Evolutionary conservation across 1,284 basidiomycete species (phyloP), one percentile per base, ranked within the genome.

Genomic region (Tilletia indica): DNA sequence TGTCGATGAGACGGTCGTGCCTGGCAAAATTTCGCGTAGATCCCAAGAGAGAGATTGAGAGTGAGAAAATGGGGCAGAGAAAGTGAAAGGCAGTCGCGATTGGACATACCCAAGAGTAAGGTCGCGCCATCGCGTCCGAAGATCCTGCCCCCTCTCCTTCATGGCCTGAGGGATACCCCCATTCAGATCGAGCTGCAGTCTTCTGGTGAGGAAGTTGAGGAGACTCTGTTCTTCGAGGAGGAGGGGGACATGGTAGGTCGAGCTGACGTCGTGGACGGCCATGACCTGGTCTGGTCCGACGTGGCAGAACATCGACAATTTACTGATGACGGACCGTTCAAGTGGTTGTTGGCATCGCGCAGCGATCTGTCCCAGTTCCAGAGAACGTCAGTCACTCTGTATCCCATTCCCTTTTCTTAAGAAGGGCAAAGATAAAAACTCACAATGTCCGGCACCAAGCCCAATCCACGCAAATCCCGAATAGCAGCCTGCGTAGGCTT

Each of bases 271-370:
- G 85, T 98, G 96, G 14, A 99, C 93, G 71, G 94, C 96, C 71
- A 99, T 88, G 54, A 99, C 97, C 85, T 99, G 97, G 81, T 94
- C 91, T 4, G 92, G 88, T 0, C 90, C 88, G 76, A 99, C 96
- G 83, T 99, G 97, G 86, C 96, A 99, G 89, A 99, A 99, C 95
- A 99, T 98, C 75, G 93, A 94, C 64, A 99, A 95, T 85, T 99
- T 99, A 81, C 91, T 89, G 86, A 95, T 97, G 61, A 96, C 96
- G 0, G 91, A 88, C 3, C 89, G 88, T 70, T 92, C 90, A 19
- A 99, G 88, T 0, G 92, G 86, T 61, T 85, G 80, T 70, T 87
- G 86, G 77, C 88, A 89, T 73, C 96, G 91, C 83, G 96, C 97
- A 0, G 96, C 97, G 79, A 99, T 97, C 92, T 94, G 72, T 5